phyloP scores from a whole-genome alignment of 2,329 filamentous ascomycete genomes.

The Aspergillus sp. region DNA sequence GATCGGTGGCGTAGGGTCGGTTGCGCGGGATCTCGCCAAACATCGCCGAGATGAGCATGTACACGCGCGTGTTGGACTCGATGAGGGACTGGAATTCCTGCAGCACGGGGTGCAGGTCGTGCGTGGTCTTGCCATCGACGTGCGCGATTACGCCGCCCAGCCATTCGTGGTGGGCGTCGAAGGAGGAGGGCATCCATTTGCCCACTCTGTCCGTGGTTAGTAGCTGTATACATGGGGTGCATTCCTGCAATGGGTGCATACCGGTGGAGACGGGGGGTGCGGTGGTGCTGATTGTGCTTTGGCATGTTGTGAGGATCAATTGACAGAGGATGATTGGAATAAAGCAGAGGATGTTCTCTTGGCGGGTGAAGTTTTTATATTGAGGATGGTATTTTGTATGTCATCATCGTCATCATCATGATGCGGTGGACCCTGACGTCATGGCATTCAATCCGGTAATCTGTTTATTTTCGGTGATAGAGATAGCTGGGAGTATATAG shows the following conservation, averaged over 20 bases:
- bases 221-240: not conserved
- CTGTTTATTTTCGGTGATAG: too few species aligned
- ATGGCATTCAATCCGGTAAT: too few species aligned
- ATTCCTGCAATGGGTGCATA: not conserved
- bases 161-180: constrained; percentile 63
- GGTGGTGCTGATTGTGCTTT: too few species aligned
- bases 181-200: constrained; percentile 64
- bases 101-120: constrained; percentile 59
- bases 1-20: constrained; percentile 60
- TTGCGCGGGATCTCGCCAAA: constrained; percentile 65
- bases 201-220: constrained; percentile 44
- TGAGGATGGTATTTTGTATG: too few species aligned
- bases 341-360: too few species aligned
- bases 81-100: constrained; percentile 66
- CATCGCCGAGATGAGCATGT: constrained; percentile 67
- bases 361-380: too few species aligned
- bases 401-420: too few species aligned
- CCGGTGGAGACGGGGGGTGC: not conserved
- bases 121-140: constrained; percentile 48
- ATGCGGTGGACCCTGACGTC: too few species aligned
- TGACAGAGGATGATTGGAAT: too few species aligned
- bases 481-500: too few species aligned
- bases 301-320: too few species aligned
- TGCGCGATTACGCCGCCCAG: constrained; percentile 57
- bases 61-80: constrained; percentile 61